Conservation (phyloP, 2,329 filamentous ascomycete genomes). For the Beauveria varroae region DNA sequence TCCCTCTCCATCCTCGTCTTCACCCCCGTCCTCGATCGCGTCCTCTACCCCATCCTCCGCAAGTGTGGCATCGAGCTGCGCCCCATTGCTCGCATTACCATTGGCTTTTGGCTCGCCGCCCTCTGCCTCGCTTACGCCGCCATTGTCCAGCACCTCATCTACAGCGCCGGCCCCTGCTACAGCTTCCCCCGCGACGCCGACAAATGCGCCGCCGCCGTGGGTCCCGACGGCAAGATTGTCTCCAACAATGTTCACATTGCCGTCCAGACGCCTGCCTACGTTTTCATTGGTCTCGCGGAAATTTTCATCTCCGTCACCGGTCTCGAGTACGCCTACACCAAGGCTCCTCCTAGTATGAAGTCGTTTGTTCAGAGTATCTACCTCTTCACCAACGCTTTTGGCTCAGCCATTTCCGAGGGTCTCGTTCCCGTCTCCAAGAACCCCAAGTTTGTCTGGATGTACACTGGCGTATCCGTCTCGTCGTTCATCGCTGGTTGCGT, state of each 20-base stretch:
- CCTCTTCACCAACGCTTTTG: slow-evolving; percentile 51
- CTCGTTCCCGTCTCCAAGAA: slow-evolving; percentile 53
- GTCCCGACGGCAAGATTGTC: slow-evolving; percentile 22
- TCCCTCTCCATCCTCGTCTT: slow-evolving; percentile 60
- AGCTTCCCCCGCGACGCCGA: slow-evolving; percentile 28
- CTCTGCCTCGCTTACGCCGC: slow-evolving; percentile 51
- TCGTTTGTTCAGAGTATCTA: slow-evolving; percentile 53
- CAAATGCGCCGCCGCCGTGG: slow-evolving; percentile 26
- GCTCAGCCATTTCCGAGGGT: slow-evolving; percentile 52
- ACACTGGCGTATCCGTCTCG: slow-evolving; percentile 45
- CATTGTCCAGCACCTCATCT: slow-evolving; percentile 54
- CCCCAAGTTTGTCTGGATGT: slow-evolving; percentile 61
- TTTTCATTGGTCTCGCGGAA: slow-evolving; percentile 51
- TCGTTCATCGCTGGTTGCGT: slow-evolving; percentile 40
- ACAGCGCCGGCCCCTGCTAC: slow-evolving; percentile 44
- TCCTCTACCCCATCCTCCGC: slow-evolving; percentile 56
- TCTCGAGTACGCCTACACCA: slow-evolving; percentile 67
- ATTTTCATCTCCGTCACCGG: slow-evolving; percentile 61
- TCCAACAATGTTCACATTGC: slow-evolving; percentile 45
- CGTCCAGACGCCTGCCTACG: slow-evolving; percentile 45
- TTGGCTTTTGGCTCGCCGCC: slow-evolving; percentile 51
- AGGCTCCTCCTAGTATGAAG: slow-evolving; percentile 63
- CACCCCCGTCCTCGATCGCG: slow-evolving; percentile 54
- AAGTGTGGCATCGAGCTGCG: slow-evolving; percentile 50
- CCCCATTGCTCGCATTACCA: slow-evolving; percentile 58